These are phyloP conservation scores for Skeletonema costatum DNA, from an alignment of 108 stramenopile genomes.

Conservation along the genomic window DNA sequence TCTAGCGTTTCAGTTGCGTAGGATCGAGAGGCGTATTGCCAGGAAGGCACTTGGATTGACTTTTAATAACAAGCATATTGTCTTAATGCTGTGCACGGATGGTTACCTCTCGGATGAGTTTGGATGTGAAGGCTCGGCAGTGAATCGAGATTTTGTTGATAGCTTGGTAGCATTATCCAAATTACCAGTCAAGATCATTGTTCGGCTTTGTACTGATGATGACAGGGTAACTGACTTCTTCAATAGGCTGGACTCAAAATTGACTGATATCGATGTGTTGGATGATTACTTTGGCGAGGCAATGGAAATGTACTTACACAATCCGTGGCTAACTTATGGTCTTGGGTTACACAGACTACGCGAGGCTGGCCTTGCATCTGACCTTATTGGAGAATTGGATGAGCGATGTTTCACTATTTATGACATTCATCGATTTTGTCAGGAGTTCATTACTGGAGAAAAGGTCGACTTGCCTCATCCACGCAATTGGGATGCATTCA, in stretches of 20 bases:
- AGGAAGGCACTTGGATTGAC: slow-evolving; percentile 8
- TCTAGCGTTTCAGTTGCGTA: slow-evolving; percentile 5
- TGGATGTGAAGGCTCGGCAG: slow-evolving; percentile 26
- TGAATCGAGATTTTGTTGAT: slow-evolving; percentile 36
- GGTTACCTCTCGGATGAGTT: slow-evolving; percentile 50
- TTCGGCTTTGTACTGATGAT: slow-evolving; percentile 84
- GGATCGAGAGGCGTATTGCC: slow-evolving; percentile 5
- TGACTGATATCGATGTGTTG: slow-evolving; percentile 75
- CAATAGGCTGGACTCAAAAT: slow-evolving; percentile 69
- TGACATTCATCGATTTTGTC: slow-evolving; percentile 66
- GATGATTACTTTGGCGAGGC: slow-evolving; percentile 65
- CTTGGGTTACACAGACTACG: slow-evolving; percentile 67
- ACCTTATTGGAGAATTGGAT: slow-evolving; percentile 63
- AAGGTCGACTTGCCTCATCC: slow-evolving; percentile 43
- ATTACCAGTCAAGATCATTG: slow-evolving; percentile 72
- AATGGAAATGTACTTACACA: slow-evolving; percentile 47
- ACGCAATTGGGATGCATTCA: slow-evolving; percentile 4
- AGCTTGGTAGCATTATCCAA: slow-evolving; percentile 56
- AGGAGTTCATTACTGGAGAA: slow-evolving; percentile 57
- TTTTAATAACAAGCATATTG: slow-evolving; percentile 31
- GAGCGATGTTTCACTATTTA: slow-evolving; percentile 60
- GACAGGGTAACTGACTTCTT: slow-evolving; percentile 62
- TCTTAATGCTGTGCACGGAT: slow-evolving; percentile 56
- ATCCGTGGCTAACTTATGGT: slow-evolving; percentile 78
- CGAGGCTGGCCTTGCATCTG: slow-evolving; percentile 62